Base-by-base conservation (phyloP, 2,329 filamentous ascomycete species). In the Monilinia vaccinii-corymbosi region DNA sequence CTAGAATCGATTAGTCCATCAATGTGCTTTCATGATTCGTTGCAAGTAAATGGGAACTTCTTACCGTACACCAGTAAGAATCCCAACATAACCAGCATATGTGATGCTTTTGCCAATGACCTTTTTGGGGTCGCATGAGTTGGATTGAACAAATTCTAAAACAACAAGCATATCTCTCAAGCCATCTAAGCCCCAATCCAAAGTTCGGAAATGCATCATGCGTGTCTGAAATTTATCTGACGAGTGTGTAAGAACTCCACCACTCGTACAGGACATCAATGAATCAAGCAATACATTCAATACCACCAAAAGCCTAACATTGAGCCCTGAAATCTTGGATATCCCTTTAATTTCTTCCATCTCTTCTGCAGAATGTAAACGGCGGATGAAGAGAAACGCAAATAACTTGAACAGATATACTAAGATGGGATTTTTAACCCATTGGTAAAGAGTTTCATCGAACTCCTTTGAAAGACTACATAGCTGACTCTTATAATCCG, bases 241-340 rank as follows among this genome's bases (percentile, higher is more conserved):
- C 23, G 62, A 44, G 10, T 42, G 10, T 0, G 74, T 68, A 38
- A 69, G 63, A 7, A 74, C 73, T 18, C 76, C 81, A 25, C 81
- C 81, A 62, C 81, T 85, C 1, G 84, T 87, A 68, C 85, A 88
- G 2, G 84, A 85, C 72, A 88, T 79, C 40, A 88, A 73, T 6
- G 81, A 72, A 66, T 88, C 85, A 1, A 88, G 74, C 1, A 87
- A 71, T 1, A 82, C 81, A 65, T 88, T 88, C 65, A 86, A 78
- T 3, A 79, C 78, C 3, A 88, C 78, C 0, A 88, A 74, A 0
- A 87, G 71, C 64, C 84, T 82, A 69, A 87, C 74, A 1, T 80
- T 75, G 4, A 87, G 73, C 0, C 76, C 78, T 0, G 77, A 77
- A 2, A 71, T 75, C 31, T 73, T 69, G 31, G 78, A 76, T 40